Evolutionary conservation across 192 early-diverging fungal species (phyloP).

Genomic region (Helicostylum pulchrum): DNA sequence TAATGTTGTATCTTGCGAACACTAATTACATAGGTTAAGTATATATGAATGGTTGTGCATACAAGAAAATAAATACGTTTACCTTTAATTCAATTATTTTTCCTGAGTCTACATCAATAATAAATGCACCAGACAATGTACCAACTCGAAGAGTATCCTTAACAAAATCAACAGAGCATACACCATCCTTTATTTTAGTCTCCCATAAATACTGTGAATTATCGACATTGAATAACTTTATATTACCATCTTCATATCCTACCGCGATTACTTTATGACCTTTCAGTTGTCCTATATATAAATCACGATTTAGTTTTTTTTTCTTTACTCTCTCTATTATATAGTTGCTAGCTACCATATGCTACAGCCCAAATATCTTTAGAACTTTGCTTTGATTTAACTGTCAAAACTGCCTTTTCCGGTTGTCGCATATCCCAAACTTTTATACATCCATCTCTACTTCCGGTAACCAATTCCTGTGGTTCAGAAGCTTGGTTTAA

Average conservation of each 20-base stretch:
- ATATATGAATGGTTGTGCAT: not conserved
- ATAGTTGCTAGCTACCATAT: conserved; percentile 56
- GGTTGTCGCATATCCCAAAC: conserved; percentile 70
- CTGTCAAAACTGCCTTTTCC: conserved; percentile 56
- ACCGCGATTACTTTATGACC: conserved; percentile 39
- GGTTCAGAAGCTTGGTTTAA: conserved; percentile 49
- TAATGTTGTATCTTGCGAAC: conserved; percentile 39
- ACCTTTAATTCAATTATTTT: conserved; percentile 34
- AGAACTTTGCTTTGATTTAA: conserved; percentile 49
- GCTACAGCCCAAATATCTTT: conserved; percentile 68
- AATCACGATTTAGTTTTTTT: not conserved
- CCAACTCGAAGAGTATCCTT: conserved; percentile 53
- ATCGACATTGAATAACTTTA: conserved; percentile 67
- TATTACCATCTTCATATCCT: conserved; percentile 75
- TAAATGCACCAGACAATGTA: conserved; percentile 51
- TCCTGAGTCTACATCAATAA: conserved; percentile 55
- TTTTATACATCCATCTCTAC: conserved; percentile 68
- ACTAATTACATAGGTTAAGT: not conserved
- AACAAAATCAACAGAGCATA: conserved; percentile 49
- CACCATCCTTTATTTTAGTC: conserved; percentile 69
- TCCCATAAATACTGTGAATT: conserved; percentile 58
- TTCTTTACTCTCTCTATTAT: not conserved
- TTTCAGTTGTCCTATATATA: not conserved
- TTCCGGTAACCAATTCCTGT: conserved; percentile 66
- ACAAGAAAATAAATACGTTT: not conserved